Evolutionary conservation across 2,329 filamentous ascomycete species (phyloP).

Genomic region (Pezicula neosporulosa): DNA sequence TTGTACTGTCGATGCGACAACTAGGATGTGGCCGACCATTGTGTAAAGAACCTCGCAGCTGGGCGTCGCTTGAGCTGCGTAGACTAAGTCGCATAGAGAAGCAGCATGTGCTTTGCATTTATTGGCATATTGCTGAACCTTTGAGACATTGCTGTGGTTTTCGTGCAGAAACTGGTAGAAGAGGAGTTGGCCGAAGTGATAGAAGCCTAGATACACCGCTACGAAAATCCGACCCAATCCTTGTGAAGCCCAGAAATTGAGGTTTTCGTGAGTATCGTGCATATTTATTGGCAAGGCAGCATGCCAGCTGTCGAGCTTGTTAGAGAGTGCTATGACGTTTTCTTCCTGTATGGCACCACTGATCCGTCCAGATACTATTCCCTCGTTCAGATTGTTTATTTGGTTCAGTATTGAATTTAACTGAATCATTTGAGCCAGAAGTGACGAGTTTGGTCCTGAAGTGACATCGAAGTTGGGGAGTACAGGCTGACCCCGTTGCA

Average conservation of each 20-base stretch:
- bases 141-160: constrained; percentile 10
- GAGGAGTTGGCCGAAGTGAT: constrained; percentile 39
- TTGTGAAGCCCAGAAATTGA: constrained; percentile 28
- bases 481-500: constrained; percentile 16
- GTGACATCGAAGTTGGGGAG: constrained; percentile 16
- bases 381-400: constrained; percentile 34
- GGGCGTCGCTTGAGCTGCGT: constrained; percentile 30
- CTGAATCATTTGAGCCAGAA: constrained; percentile 32
- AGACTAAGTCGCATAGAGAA: constrained; percentile 35
- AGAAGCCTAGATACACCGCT: constrained; percentile 40
- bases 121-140: constrained; percentile 26
- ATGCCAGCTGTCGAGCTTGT: constrained; percentile 31
- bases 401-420: constrained; percentile 33
- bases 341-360: constrained; percentile 11
- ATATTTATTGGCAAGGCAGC: constrained; percentile 28
- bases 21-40: constrained; percentile 41
- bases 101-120: constrained; percentile 36
- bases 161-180: constrained; percentile 40
- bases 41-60: constrained; percentile 37
- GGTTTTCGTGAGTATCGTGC: constrained; percentile 33
- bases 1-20: constrained; percentile 40
- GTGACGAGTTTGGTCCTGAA: constrained; percentile 18
- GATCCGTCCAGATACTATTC: constrained; percentile 22
- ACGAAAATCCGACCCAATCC: constrained; percentile 38
- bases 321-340: constrained; percentile 26